Evolutionary conservation across 345 rosid genomes (phyloP).

Genomic region (Mercurialis annua): DNA sequence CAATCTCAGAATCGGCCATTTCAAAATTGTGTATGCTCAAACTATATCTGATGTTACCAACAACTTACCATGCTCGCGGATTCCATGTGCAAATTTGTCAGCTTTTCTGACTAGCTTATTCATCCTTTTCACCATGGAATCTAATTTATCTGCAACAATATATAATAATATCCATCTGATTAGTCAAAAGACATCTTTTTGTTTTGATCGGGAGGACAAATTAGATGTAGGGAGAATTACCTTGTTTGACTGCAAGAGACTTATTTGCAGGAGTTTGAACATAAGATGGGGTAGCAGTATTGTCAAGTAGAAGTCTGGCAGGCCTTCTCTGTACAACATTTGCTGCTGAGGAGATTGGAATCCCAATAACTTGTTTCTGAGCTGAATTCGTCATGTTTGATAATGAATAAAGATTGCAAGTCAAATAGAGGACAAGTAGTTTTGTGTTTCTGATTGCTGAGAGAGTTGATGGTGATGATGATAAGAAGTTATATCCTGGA

Average conservation of each 20-base stretch:
- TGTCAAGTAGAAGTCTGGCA: no score
- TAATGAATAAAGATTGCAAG: neutral
- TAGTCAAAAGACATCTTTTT: no score
- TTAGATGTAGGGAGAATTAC: neutral
- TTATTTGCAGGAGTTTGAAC: neutral
- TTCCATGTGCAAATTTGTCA: conserved; percentile 20
- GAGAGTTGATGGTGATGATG: conserved; percentile 3
- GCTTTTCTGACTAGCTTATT: conserved; percentile 28
- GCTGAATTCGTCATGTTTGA: conserved; percentile 5
- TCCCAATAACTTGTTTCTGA: conserved; percentile 16
- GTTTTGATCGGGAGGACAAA: neutral
- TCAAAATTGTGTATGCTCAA: no score
- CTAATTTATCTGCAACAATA: neutral
- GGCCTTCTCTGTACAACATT: no score
- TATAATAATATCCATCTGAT: no score
- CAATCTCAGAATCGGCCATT: neutral
- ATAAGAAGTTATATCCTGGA: no score
- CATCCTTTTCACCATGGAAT: conserved; percentile 21
- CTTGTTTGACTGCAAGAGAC: neutral
- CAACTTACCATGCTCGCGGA: conserved; percentile 47
- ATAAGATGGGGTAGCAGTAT: neutral
- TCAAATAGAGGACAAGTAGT: no score
- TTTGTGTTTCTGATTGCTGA: no score
- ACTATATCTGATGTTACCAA: neutral
- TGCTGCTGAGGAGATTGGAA: conserved; percentile 15